These are phyloP conservation scores for Zymoseptoria pseudotritici DNA, from an alignment of 2,329 filamentous ascomycete species.

Conservation along the genomic window DNA sequence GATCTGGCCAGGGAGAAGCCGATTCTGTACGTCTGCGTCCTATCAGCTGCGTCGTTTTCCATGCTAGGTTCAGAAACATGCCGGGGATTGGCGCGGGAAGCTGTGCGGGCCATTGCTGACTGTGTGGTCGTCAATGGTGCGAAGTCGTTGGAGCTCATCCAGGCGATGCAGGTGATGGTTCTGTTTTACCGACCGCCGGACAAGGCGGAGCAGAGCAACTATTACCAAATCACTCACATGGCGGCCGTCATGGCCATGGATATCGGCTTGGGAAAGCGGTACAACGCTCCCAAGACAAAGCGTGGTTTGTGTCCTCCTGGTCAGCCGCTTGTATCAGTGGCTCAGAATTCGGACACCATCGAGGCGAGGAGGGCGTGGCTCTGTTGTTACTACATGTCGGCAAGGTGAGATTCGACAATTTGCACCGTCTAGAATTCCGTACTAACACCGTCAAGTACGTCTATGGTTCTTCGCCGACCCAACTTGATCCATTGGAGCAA, in stretches of 20 bases:
- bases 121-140: constrained; percentile 66
- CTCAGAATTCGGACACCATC: constrained; percentile 43
- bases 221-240: constrained; percentile 79
- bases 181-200: constrained; percentile 83
- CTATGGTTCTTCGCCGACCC: constrained; percentile 52
- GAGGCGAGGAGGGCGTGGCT: constrained; percentile 54
- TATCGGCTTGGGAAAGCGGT: constrained; percentile 62
- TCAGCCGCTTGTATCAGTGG: constrained; percentile 17
- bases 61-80: constrained; percentile 50
- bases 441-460: constrained; percentile 36
- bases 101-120: constrained; percentile 67
- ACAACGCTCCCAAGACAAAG: constrained; percentile 31
- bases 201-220: constrained; percentile 77
- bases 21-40: constrained; percentile 51
- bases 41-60: constrained; percentile 47
- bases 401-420: constrained; percentile 35
- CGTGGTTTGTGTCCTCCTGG: constrained; percentile 29
- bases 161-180: constrained; percentile 66
- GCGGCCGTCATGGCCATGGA: constrained; percentile 77
- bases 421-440: not conserved
- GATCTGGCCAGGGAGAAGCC: constrained; percentile 52
- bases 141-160: constrained; percentile 76
- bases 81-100: constrained; percentile 56
- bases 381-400: constrained; percentile 54
- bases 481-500: constrained; percentile 54